phyloP scores from a whole-genome alignment of 345 rosid genomes.

The Excoecaria agallocha region DNA sequence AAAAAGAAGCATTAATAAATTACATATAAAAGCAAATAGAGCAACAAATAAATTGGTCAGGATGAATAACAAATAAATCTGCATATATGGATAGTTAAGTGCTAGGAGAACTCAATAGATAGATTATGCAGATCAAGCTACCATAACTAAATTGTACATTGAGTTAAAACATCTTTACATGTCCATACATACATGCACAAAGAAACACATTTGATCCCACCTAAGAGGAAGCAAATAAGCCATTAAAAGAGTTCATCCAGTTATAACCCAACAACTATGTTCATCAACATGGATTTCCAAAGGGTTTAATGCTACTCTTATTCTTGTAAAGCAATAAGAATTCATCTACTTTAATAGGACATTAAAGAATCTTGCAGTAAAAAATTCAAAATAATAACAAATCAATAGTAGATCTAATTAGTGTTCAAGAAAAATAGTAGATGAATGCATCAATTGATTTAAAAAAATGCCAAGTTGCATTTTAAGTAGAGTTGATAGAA shows the following conservation, averaged over 20 bases:
- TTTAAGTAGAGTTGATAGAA: neutral
- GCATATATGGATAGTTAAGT: too few species aligned
- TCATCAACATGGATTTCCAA: neutral
- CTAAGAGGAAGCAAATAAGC: neutral
- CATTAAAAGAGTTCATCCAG: neutral
- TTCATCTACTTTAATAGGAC: too few species aligned
- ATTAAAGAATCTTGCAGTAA: neutral
- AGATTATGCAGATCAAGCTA: conserved; percentile 3
- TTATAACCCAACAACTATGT: neutral
- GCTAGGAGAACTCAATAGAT: neutral
- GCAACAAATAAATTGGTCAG: neutral
- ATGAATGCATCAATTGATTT: neutral
- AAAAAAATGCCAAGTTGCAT: neutral
- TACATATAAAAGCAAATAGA: neutral
- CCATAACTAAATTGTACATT: neutral
- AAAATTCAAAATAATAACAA: neutral
- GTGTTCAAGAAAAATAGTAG: neutral
- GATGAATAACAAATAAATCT: neutral
- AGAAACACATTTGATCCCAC: neutral
- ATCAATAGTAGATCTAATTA: neutral
- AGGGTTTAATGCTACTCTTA: neutral
- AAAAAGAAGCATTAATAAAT: conserved; percentile 4
- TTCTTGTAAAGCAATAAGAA: neutral
- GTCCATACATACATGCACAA: neutral
- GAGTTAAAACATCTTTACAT: neutral